Percentiles rank a stretch among this genome's conserved stretches.
These are phyloP conservation scores for Penicillium goetzii DNA, from an alignment of 495 filamentous ascomycete species.

Conservation along the genomic window DNA sequence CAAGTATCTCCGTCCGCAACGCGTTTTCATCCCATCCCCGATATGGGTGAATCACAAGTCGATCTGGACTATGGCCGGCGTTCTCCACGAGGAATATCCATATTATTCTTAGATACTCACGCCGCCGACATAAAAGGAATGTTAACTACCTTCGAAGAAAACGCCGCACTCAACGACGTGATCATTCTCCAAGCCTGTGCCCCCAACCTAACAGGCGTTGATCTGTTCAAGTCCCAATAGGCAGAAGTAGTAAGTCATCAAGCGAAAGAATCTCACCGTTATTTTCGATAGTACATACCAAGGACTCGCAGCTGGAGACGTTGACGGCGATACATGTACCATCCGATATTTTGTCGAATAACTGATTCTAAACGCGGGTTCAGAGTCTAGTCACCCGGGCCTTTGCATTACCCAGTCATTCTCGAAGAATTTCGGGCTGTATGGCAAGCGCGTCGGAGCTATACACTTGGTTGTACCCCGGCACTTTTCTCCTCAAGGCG, in stretches of 20 bases:
- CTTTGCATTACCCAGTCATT: slow-evolving; percentile 36
- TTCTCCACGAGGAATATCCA: slow-evolving; percentile 26
- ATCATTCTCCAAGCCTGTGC: slow-evolving; percentile 50
- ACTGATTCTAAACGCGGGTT: background rate
- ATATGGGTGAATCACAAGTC: slow-evolving; percentile 35
- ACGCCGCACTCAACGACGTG: slow-evolving; percentile 24
- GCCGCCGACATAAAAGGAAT: slow-evolving; percentile 19
- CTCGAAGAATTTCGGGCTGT: slow-evolving; percentile 51
- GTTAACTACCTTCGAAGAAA: slow-evolving; percentile 6
- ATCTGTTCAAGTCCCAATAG: slow-evolving; percentile 44
- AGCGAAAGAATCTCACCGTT: slow-evolving; percentile 36
- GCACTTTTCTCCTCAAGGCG: slow-evolving; percentile 13
- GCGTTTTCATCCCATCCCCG: slow-evolving; percentile 27
- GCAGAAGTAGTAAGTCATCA: slow-evolving; percentile 29
- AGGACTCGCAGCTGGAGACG: slow-evolving; percentile 47
- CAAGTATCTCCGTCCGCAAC: slow-evolving; percentile 13
- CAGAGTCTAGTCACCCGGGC: background rate
- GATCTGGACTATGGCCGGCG: slow-evolving; percentile 24
- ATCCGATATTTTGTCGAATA: slow-evolving; percentile 39
- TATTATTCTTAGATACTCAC: slow-evolving; percentile 22
- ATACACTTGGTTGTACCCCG: slow-evolving; percentile 31
- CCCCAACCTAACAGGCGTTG: slow-evolving; percentile 50
- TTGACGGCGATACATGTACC: slow-evolving; percentile 45
- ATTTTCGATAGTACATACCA: slow-evolving; percentile 52
- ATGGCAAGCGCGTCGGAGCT: slow-evolving; percentile 43